These are phyloP conservation scores for Psilocybe mexicana DNA, from an alignment of 1,284 basidiomycete genomes.

Conservation along the genomic window DNA sequence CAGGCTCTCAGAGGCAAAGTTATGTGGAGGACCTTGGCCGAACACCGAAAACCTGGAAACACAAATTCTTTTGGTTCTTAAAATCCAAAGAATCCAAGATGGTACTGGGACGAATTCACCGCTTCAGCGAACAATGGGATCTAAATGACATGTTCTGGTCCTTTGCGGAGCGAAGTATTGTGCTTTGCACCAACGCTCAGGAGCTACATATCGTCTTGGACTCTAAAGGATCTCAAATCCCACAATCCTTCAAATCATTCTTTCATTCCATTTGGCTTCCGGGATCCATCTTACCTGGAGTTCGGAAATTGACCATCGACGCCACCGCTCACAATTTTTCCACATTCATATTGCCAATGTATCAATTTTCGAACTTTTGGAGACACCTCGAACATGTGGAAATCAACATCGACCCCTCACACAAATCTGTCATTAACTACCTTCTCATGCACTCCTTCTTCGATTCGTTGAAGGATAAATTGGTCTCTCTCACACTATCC, in stretches of 20 bases:
- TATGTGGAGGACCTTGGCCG: neutral
- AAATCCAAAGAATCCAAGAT: neutral
- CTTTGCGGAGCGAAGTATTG: neutral
- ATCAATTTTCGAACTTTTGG: neutral
- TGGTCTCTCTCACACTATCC: neutral
- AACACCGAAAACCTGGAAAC: neutral
- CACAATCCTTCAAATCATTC: neutral
- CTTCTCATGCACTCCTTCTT: neutral
- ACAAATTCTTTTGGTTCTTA: neutral
- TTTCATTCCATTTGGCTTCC: constrained; percentile 3
- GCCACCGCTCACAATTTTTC: constrained; percentile 1
- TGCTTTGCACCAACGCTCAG: neutral
- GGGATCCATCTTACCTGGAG: neutral
- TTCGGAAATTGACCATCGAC: constrained; percentile 3
- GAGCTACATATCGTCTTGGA: constrained; percentile 7
- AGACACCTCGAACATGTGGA: constrained; percentile 1
- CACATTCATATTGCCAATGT: neutral
- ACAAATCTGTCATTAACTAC: neutral
- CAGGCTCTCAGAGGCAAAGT: neutral
- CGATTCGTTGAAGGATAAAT: neutral
- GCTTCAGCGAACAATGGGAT: neutral
- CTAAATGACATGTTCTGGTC: neutral
- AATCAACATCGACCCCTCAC: neutral
- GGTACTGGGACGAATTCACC: neutral
- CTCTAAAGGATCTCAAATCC: neutral